These are phyloP conservation scores for Gossypium aridum DNA, from an alignment of 441 rosid species.

Conservation along the genomic window DNA sequence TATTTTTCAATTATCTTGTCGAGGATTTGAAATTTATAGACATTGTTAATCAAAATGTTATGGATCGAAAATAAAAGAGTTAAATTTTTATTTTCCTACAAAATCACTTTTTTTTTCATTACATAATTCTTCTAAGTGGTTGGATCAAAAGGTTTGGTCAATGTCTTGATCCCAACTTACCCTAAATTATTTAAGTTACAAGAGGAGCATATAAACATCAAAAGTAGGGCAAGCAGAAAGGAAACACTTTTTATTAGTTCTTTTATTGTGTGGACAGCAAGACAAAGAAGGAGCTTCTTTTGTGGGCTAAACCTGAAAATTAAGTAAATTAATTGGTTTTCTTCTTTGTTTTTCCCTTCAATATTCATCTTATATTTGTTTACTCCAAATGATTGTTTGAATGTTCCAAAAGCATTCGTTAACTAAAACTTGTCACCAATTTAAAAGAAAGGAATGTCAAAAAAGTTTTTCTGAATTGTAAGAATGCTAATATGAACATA, in stretches of 20 bases:
- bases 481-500: neutral
- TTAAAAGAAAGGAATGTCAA: neutral
- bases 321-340: neutral
- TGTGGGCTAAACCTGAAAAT: neutral
- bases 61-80: neutral
- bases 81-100: too few relatives aligned
- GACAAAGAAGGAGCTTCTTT: neutral
- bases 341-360: neutral
- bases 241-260: neutral
- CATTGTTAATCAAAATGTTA: too few relatives aligned
- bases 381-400: neutral
- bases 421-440: neutral
- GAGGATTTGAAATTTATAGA: too few relatives aligned
- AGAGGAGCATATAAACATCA: neutral
- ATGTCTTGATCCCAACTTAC: conserved; percentile 15
- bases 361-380: neutral
- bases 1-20: neutral
- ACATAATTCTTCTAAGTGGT: conserved; percentile 23
- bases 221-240: neutral
- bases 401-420: neutral
- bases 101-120: neutral
- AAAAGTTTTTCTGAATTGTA: neutral
- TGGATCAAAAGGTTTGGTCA: conserved; percentile 25
- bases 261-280: neutral
- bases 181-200: neutral